Base-by-base conservation (phyloP, 306 rosid genomes). In the Amphicarpaea edgeworthii region DNA sequence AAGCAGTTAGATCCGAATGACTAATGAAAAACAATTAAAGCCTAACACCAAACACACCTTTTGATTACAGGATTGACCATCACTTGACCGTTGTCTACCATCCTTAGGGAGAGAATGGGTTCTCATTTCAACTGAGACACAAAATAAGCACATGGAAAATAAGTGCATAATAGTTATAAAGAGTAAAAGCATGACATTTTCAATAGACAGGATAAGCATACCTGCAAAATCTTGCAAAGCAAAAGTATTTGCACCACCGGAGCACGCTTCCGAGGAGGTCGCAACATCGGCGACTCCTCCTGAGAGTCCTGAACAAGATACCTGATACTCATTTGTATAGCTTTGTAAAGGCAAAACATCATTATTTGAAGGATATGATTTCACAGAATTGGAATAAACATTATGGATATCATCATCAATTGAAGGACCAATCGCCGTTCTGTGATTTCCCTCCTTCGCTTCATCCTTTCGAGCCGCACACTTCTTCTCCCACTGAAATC, bases 391-490 rank as follows among this genome's bases (percentile, higher is more conserved):
- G 75, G 77, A 72, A 89, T 77, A 83, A 84, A 69, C 78, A 90
- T 84, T 79, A 82, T 92, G 99, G 99, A 95, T 95, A 92, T 92
- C 94, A 90, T 92, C 94, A 90, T 92, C 96, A 90, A 83, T 90
- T 24, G 90, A 73, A 85, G 92, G 82, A 68, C 86, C 92, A 65
- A 72, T 34, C 9, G 67, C 78, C 17, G 83, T 64, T 80, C 81
- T 75, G 8, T 12, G 58, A 76, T 84, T 26, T 49, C 81, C 84
- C 49, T 66, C 87, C 14, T 80, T 82, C 6, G 68, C 79, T 81
- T 85, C 88, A 59, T 45, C 54, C 80, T 80, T 68, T 71, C 86
- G 72, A 19, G 75, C 72, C 47, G 12, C 17, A 63, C 96, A 92
- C 84, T 77, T 89, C 84, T 90, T 92, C 82, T 95, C 91, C 97